Evolutionary conservation across 2,329 filamentous ascomycete species (phyloP).

Genomic region (Cercospora canescens): DNA sequence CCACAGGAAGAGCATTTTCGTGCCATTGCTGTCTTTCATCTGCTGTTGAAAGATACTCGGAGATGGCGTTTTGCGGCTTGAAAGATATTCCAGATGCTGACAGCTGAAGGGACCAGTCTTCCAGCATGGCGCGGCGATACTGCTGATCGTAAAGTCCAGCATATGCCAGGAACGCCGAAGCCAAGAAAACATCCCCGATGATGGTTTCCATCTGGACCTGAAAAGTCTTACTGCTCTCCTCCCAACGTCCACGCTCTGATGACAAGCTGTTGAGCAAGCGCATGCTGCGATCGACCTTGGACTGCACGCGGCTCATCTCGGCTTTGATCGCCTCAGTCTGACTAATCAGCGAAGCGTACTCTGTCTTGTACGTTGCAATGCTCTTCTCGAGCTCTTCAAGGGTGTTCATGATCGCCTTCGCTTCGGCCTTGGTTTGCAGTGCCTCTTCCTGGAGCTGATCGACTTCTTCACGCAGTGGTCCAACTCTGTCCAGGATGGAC

Average conservation of each 20-base stretch:
- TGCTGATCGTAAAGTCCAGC: constrained; percentile 97
- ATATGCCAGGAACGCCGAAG: constrained; percentile 96
- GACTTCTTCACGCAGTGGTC: constrained; percentile 88
- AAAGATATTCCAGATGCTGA: constrained; percentile 88
- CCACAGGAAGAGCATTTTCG: constrained; percentile 86
- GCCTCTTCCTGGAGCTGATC: constrained; percentile 82
- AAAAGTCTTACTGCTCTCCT: constrained; percentile 95
- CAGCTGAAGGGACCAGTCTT: constrained; percentile 95
- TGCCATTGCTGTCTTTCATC: constrained; percentile 96
- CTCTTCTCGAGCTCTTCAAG: constrained; percentile 82
- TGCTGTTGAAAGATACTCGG: constrained; percentile 93
- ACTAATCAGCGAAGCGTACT: constrained; percentile 93
- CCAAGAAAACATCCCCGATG: constrained; percentile 91
- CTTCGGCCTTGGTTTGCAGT: constrained; percentile 88
- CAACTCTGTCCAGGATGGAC: constrained; percentile 93
- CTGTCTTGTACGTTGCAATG: constrained; percentile 91
- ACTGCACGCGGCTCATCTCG: constrained; percentile 94
- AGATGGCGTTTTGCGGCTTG: constrained; percentile 91
- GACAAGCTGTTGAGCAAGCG: constrained; percentile 91
- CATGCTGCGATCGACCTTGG: constrained; percentile 96
- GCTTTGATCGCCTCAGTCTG: constrained; percentile 96
- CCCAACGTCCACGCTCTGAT: constrained; percentile 90
- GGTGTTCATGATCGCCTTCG: constrained; percentile 85
- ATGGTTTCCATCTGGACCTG: constrained; percentile 97
- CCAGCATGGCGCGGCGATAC: constrained; percentile 95